A percentile compares a stretch with the other conserved stretches of the same genome.
Conservation (phyloP, 2,329 filamentous ascomycete genomes). For the Dryadomyces sulphureus region DNA sequence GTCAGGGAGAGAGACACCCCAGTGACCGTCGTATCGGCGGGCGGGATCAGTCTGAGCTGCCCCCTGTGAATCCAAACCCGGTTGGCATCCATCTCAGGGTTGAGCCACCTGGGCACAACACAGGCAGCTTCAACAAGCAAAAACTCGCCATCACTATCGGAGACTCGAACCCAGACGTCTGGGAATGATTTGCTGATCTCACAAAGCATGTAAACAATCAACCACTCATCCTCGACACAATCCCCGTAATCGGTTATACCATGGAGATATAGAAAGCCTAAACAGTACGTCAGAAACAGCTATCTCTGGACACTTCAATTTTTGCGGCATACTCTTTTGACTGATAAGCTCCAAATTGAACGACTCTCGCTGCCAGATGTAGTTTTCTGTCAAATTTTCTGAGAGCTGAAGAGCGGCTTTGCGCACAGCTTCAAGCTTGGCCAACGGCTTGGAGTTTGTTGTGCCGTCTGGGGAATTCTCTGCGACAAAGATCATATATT, state of each 20-base stretch:
- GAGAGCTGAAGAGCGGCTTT: constrained; percentile 50
- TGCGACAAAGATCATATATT: constrained; percentile 68
- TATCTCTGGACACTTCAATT: background rate
- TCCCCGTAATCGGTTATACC: constrained; percentile 82
- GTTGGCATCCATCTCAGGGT: constrained; percentile 75
- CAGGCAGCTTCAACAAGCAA: constrained; percentile 87
- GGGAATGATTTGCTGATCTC: constrained; percentile 62
- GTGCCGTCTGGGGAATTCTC: constrained; percentile 32
- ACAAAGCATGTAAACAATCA: constrained; percentile 78
- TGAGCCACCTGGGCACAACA: constrained; percentile 77
- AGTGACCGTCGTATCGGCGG: background rate
- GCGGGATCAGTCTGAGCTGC: constrained; percentile 7
- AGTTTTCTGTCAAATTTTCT: constrained; percentile 56
- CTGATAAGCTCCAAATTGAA: constrained; percentile 57
- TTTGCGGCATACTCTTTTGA: constrained; percentile 29
- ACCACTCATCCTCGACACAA: constrained; percentile 93
- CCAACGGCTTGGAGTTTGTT: constrained; percentile 35
- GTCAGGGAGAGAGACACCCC: constrained; percentile 36
- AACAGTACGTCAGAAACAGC: background rate
- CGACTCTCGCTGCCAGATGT: constrained; percentile 86
- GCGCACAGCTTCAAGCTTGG: constrained; percentile 56
- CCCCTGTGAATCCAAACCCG: constrained; percentile 79
- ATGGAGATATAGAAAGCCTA: constrained; percentile 47
- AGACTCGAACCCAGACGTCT: constrained; percentile 67
- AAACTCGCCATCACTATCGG: constrained; percentile 88